Percentiles rank a stretch among this genome's conserved stretches.
Evolutionary conservation across 768 basidiomycete genomes (phyloP).

Genomic region (Amyloporia xantha): DNA sequence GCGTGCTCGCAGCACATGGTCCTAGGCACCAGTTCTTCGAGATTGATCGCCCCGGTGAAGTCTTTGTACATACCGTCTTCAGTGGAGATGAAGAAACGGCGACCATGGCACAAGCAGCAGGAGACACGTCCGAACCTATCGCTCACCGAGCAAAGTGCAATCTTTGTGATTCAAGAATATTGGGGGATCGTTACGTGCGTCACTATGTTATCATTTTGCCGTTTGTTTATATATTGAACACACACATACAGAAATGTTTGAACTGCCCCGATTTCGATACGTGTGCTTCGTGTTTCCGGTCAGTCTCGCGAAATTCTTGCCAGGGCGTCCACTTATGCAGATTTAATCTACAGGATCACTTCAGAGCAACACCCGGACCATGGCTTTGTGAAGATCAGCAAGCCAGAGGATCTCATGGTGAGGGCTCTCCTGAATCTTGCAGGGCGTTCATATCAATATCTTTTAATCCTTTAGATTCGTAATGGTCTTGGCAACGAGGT

Average conservation of each 20-base stretch:
- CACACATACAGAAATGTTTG: constrained; percentile 56
- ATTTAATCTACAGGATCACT: constrained; percentile 60
- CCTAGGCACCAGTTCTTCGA: constrained; percentile 67
- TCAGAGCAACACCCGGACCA: constrained; percentile 71
- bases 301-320: no score
- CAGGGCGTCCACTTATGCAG: no score
- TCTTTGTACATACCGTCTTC: constrained; percentile 58
- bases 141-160: constrained; percentile 68
- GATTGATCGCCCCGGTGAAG: constrained; percentile 56
- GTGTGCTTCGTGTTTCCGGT: constrained; percentile 65
- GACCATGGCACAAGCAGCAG: background rate
- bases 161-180: constrained; percentile 65
- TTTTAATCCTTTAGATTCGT: constrained; percentile 22
- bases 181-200: constrained; percentile 68
- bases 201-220: no score
- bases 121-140: constrained; percentile 19
- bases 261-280: constrained; percentile 82
- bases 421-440: constrained; percentile 14
- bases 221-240: background rate
- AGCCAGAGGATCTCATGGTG: constrained; percentile 52
- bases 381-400: constrained; percentile 58
- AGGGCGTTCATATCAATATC: background rate
- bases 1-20: constrained; percentile 21
- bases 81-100: constrained; percentile 32
- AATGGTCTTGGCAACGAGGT: constrained; percentile 15